phyloP scores from a whole-genome alignment of 1,284 basidiomycete genomes.

The Tylopilus orsonianus region DNA sequence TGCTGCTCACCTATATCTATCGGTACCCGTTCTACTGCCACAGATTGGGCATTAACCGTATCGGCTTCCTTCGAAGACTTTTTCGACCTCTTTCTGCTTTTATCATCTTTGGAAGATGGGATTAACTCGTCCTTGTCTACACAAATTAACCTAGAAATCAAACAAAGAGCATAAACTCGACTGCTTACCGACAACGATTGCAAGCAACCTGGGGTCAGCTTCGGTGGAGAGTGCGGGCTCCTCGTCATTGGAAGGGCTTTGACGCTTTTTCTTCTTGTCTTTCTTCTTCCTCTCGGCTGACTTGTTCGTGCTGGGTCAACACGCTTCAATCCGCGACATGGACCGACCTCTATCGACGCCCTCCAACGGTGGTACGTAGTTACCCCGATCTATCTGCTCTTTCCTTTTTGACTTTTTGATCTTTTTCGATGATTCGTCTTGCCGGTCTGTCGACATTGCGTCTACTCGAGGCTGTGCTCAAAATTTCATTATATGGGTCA shows the following conservation, averaged over 20 bases:
- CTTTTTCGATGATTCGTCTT: background rate
- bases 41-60: background rate
- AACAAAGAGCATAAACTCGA: background rate
- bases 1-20: conserved; percentile 11
- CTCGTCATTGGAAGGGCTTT: conserved; percentile 4
- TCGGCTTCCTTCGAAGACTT: conserved; percentile 9
- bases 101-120: conserved; percentile 2
- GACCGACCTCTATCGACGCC: conserved; percentile 18
- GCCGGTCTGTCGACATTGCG: conserved; percentile 8
- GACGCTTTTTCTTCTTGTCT: conserved; percentile 15
- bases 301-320: conserved; percentile 19
- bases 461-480: background rate
- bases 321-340: background rate
- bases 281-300: conserved; percentile 24
- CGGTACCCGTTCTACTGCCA: background rate
- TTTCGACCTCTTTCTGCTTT: conserved; percentile 6
- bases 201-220: background rate
- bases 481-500: conserved; percentile 8
- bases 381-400: background rate
- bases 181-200: conserved; percentile 6
- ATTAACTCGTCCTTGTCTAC: background rate
- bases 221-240: background rate
- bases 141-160: background rate
- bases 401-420: conserved; percentile 1
- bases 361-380: background rate